Evolutionary conservation across 345 rosid genomes (phyloP).

Genomic region (Isatis tinctoria): DNA sequence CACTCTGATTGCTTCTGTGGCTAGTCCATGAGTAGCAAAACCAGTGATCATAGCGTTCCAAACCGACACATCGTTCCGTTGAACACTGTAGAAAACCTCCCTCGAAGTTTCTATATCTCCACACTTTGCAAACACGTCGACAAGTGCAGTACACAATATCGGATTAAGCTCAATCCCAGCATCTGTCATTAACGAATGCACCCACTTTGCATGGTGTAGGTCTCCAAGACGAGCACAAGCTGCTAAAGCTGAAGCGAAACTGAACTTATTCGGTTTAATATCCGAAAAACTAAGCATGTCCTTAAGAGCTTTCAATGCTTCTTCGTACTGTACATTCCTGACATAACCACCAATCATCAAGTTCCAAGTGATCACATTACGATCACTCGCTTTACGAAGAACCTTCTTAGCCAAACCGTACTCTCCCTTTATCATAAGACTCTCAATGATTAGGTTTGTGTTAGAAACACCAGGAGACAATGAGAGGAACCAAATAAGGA

Average conservation of each 20-base stretch:
- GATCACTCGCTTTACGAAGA: constrained; percentile 38
- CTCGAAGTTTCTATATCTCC: constrained; percentile 59
- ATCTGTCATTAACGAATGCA: constrained; percentile 50
- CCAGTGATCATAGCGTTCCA: constrained; percentile 88
- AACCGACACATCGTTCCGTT: constrained; percentile 46
- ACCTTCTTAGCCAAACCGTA: constrained; percentile 52
- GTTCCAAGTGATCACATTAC: constrained; percentile 76
- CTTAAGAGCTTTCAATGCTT: constrained; percentile 43
- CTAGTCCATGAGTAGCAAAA: constrained; percentile 70
- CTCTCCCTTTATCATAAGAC: constrained; percentile 48
- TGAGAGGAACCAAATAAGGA: constrained; percentile 38
- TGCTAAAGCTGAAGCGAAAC: constrained; percentile 56
- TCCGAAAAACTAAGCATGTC: constrained; percentile 45
- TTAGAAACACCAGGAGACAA: constrained; percentile 35
- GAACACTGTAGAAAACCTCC: constrained; percentile 47
- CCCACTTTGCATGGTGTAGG: constrained; percentile 52
- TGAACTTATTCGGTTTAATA: constrained; percentile 60
- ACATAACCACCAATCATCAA: constrained; percentile 67
- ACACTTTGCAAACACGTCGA: constrained; percentile 68
- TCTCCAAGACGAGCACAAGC: constrained; percentile 74
- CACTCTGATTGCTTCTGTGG: constrained; percentile 44
- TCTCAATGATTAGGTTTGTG: constrained; percentile 46
- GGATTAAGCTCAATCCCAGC: constrained; percentile 42
- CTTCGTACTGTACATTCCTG: constrained; percentile 51
- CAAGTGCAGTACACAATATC: constrained; percentile 65